Percentiles rank a stretch among this genome's conserved stretches.
Conservation (phyloP, 305 asterid species). For the Plantago lanceolata region DNA sequence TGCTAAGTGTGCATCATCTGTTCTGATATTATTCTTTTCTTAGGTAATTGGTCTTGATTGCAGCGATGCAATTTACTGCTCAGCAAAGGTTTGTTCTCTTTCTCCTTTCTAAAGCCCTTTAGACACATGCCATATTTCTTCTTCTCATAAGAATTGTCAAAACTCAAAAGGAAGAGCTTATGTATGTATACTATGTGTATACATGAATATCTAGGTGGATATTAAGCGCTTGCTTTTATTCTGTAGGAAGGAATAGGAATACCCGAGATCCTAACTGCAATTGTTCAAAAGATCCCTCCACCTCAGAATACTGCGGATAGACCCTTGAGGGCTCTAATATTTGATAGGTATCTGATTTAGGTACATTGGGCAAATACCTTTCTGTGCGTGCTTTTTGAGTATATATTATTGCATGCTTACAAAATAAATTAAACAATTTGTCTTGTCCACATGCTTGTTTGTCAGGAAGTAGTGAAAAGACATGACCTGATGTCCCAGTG, state of each 20-base stretch:
- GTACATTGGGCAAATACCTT: conserved; percentile 46
- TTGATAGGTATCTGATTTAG: conserved; percentile 88
- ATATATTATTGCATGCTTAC: background rate
- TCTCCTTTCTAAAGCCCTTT: conserved; percentile 20
- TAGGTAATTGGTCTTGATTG: conserved; percentile 95
- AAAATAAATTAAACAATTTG: background rate
- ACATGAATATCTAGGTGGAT: conserved; percentile 13
- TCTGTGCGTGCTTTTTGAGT: conserved; percentile 10
- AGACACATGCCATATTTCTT: background rate
- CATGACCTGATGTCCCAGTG: background rate
- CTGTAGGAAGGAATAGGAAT: conserved; percentile 92
- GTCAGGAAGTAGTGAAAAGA: background rate
- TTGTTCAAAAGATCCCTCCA: conserved; percentile 85
- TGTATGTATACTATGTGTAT: conserved; percentile 6
- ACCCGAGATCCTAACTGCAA: conserved; percentile 66
- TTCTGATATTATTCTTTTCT: conserved; percentile 31
- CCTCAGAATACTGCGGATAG: conserved; percentile 67
- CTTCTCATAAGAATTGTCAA: conserved; percentile 6
- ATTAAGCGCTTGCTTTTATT: conserved; percentile 24
- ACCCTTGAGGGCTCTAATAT: conserved; percentile 96
- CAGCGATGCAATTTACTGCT: conserved; percentile 83
- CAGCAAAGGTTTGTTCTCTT: conserved; percentile 72
- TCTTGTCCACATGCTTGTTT: conserved; percentile 4
- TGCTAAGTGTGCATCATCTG: conserved; percentile 23
- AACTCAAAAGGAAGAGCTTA: background rate